Base-by-base conservation (phyloP, 345 rosid species). In the Pistacia atlantica region DNA sequence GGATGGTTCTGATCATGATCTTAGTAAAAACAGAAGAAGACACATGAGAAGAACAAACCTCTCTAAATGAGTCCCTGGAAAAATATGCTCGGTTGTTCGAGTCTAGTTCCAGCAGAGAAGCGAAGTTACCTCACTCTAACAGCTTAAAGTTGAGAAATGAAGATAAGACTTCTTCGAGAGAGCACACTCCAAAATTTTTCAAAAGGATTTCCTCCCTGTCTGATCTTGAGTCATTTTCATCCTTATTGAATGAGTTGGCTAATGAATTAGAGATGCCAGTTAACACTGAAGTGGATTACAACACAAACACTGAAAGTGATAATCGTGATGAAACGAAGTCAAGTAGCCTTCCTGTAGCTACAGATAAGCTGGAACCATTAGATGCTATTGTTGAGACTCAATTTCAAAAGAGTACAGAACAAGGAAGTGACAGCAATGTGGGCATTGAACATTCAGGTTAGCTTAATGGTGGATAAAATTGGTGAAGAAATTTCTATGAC, bases 191-290 rank as follows among this genome's bases (percentile, higher is more conserved):
- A 33, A 81, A 78, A 57, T 85, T 91, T 81, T 89, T 87, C 80
- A 81, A 88, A 72, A 84, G 99, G 80, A 80, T 92, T 78, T 93
- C 91, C 38, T 93, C 99, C 59, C 75, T 96, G 75, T 88, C 98
- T 20, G 94, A 92, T 69, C 86, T 89, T 48, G 97, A 93, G 52
- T 88, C 88, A 59, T 79, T 92, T 35, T 80, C 75, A 81, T 86
- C 88, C 62, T 75, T 93, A 70, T 69, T 90, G 28, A 80, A 78
- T 7, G 97, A 90, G 66, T 67, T 80, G 5, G 80, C 89, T 56
- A 68, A 65, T n/a, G 81, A 80, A 46, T 82, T 81, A 45, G 81
- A 73, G 67, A 73, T 58, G 75, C 80, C 78, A 45, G 52, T 71
- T 11, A 75, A 69, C 54, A 76, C 67, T 71, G 75, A 22, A 56